phyloP scores from a whole-genome alignment of 2,329 filamentous ascomycete genomes.

The Scorias spongiosa region DNA sequence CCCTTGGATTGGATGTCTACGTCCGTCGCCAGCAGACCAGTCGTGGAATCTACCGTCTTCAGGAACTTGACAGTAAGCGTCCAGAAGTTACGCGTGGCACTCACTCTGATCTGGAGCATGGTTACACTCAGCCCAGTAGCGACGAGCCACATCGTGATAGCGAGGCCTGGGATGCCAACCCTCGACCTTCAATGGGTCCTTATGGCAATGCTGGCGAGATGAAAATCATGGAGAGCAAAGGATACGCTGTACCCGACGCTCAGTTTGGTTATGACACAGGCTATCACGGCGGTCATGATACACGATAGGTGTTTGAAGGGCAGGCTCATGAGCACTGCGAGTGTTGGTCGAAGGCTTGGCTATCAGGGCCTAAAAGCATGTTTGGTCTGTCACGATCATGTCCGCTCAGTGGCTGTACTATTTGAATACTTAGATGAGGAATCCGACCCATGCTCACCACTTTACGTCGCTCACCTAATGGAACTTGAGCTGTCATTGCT shows the following conservation, averaged over 20 bases:
- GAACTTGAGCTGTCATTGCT: no score
- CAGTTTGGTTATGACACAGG: conserved; percentile 30
- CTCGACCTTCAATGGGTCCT: conserved; percentile 12
- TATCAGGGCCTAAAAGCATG: no score
- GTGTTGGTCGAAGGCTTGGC: no score
- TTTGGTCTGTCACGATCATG: no score
- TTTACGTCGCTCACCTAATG: no score
- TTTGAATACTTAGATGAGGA: no score
- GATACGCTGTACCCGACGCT: conserved; percentile 27
- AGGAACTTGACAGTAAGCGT: conserved; percentile 21
- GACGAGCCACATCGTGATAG: conserved; percentile 11
- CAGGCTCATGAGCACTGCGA: no score
- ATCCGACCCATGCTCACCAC: no score
- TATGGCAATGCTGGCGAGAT: conserved; percentile 13
- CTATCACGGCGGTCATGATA: conserved; percentile 21
- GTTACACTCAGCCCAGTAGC: conserved; percentile 5
- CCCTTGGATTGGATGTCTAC: conserved; percentile 35
- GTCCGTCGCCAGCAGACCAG: conserved; percentile 30
- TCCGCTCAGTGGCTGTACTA: no score
- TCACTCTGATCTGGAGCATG: conserved; percentile 11
- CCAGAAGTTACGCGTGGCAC: conserved; percentile 12
- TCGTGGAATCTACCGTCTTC: conserved; percentile 36
- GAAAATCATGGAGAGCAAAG: conserved; percentile 13
- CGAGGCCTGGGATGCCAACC: conserved; percentile 17
- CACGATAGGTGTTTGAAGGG: neutral